These are phyloP conservation scores for Saturnispora dispora DNA, from an alignment of 805 yeast genomes.

Conservation along the genomic window DNA sequence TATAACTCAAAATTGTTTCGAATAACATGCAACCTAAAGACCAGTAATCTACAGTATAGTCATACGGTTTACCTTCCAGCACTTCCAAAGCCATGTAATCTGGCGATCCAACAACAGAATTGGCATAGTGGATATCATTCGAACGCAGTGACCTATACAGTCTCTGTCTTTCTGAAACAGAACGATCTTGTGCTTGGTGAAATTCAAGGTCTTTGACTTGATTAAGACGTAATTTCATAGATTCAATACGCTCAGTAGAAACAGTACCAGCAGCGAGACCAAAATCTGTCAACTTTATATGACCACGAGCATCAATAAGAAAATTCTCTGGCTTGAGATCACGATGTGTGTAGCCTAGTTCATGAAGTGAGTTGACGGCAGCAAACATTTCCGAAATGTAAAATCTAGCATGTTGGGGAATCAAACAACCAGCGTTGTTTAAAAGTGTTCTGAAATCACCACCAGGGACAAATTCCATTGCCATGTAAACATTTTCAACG, in stretches of 20 bases:
- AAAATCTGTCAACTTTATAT: slow-evolving; percentile 88
- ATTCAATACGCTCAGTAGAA: slow-evolving; percentile 84
- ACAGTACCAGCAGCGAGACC: slow-evolving; percentile 97
- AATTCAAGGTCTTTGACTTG: slow-evolving; percentile 67
- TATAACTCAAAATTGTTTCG: slow-evolving; percentile 92
- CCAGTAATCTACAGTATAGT: slow-evolving; percentile 98
- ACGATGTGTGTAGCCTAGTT: slow-evolving; percentile 92
- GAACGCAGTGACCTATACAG: slow-evolving; percentile 73
- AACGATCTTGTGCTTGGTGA: slow-evolving; percentile 49
- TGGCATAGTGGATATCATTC: slow-evolving; percentile 77
- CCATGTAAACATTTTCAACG: slow-evolving; percentile 76
- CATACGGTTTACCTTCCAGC: slow-evolving; percentile 85
- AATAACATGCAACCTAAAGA: slow-evolving; percentile 95
- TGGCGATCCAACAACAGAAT: slow-evolving; percentile 95
- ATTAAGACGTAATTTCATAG: slow-evolving; percentile 64
- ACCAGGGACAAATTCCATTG: slow-evolving; percentile 99
- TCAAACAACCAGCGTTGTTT: slow-evolving; percentile 85
- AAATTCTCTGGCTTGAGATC: slow-evolving; percentile 95
- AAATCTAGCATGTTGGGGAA: slow-evolving; percentile 93
- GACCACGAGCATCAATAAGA: slow-evolving; percentile 82
- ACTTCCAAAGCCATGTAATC: slow-evolving; percentile 99
- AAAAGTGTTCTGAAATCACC: slow-evolving; percentile 95
- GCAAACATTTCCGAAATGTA: slow-evolving; percentile 95
- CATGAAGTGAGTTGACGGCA: slow-evolving; percentile 87
- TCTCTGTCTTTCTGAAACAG: slow-evolving; percentile 80